Percentiles rank a stretch among this genome's conserved stretches.
These are phyloP conservation scores for Ustilago tritici DNA, from an alignment of 1,284 basidiomycete genomes.

Conservation along the genomic window DNA sequence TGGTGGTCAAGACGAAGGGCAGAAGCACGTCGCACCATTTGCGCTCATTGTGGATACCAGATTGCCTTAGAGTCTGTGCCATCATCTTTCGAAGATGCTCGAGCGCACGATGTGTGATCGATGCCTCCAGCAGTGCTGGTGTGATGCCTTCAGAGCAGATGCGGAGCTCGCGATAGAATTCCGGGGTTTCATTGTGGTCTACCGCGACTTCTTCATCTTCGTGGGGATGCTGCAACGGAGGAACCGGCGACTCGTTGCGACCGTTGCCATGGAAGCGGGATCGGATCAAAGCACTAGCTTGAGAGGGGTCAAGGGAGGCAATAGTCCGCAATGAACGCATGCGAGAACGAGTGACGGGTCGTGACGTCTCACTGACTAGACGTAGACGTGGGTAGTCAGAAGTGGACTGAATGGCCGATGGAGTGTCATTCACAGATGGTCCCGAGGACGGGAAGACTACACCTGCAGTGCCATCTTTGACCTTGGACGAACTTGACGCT, in stretches of 20 bases:
- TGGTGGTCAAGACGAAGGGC: conserved; percentile 59
- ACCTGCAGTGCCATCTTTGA: conserved; percentile 7
- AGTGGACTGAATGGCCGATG: conserved; percentile 46
- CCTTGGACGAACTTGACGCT: conserved; percentile 7
- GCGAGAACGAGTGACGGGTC: conserved; percentile 32
- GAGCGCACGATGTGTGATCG: conserved; percentile 44
- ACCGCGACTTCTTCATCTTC: conserved; percentile 20
- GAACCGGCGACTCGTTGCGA: conserved; percentile 31
- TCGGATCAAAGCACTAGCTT: conserved; percentile 41
- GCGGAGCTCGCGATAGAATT: conserved; percentile 46
- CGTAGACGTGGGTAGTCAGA: conserved; percentile 49
- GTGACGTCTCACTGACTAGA: conserved; percentile 45
- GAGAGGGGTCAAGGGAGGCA: conserved; percentile 42
- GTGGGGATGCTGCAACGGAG: conserved; percentile 11
- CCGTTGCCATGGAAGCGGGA: conserved; percentile 35
- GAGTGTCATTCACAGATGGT: conserved; percentile 12
- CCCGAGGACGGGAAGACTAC: conserved; percentile 35
- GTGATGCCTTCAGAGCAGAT: conserved; percentile 51
- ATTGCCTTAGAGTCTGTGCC: conserved; percentile 57
- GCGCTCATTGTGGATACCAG: conserved; percentile 47
- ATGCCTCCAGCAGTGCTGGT: conserved; percentile 43
- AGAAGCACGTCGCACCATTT: conserved; percentile 63
- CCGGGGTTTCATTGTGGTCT: conserved; percentile 26
- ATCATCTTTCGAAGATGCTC: conserved; percentile 62
- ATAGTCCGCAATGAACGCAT: conserved; percentile 49